A percentile compares a stretch with the other conserved stretches of the same genome.
phyloP scores from a whole-genome alignment of 1,284 basidiomycete genomes.

The Leccinum pachyderme region DNA sequence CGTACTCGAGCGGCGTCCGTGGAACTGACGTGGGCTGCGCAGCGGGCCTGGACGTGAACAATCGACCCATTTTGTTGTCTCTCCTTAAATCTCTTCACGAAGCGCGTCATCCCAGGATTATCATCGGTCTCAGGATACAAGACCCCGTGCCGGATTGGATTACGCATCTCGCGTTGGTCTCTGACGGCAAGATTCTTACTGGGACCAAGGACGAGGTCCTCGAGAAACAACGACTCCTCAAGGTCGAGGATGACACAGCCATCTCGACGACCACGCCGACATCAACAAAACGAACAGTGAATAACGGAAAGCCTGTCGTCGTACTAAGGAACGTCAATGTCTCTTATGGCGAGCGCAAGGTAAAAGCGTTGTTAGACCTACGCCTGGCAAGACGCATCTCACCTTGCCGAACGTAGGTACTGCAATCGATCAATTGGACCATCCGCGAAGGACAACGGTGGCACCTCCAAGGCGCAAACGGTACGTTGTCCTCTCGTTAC shows the following conservation, averaged over 20 bases:
- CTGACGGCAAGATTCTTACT: conserved; percentile 44
- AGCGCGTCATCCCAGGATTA: conserved; percentile 53
- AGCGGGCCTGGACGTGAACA: conserved; percentile 75
- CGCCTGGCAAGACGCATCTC: conserved; percentile 1
- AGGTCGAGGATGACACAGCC: conserved; percentile 1
- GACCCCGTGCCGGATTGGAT: conserved; percentile 85
- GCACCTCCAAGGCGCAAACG: conserved; percentile 88
- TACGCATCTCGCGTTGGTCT: conserved; percentile 69
- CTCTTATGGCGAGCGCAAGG: conserved; percentile 66
- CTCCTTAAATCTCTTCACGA: conserved; percentile 63
- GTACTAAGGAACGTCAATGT: conserved; percentile 70
- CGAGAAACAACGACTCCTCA: conserved; percentile 13
- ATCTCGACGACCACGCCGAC: neutral
- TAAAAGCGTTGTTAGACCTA: conserved; percentile 27
- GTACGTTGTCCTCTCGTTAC: conserved; percentile 36
- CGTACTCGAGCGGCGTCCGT: conserved; percentile 1
- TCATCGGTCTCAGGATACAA: conserved; percentile 79
- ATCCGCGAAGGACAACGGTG: conserved; percentile 79
- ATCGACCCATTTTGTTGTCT: conserved; percentile 53
- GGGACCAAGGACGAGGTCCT: conserved; percentile 46
- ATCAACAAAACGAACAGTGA: neutral
- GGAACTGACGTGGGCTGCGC: conserved; percentile 6
- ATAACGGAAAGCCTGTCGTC: conserved; percentile 26
- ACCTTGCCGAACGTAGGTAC: conserved; percentile 46
- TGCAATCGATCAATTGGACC: conserved; percentile 77